Evolutionary conservation across 306 rosid genomes (phyloP).

Genomic region (Prunus persica): Prunus_persica_NCBIv2 NC_034012.1:397001-397500

Average conservation of each 20-base stretch:
- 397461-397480: constrained; percentile 59
- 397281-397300: constrained; percentile 85
- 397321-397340: constrained; percentile 80
- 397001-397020: constrained; percentile 55
- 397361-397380: constrained; percentile 71
- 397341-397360: constrained; percentile 70
- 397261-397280: constrained; percentile 79
- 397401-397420: constrained; percentile 62
- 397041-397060: constrained; percentile 64
- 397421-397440: constrained; percentile 82
- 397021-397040: constrained; percentile 44
- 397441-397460: constrained; percentile 67
- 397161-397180: constrained; percentile 44
- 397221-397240: constrained; percentile 44
- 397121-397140: constrained; percentile 31
- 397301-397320: constrained; percentile 92
- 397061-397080: constrained; percentile 67
- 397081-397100: constrained; percentile 55
- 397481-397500: constrained; percentile 68
- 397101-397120: constrained; percentile 38
- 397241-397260: constrained; percentile 72
- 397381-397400: constrained; percentile 68
- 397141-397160: constrained; percentile 38
- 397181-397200: constrained; percentile 58
- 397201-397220: constrained; percentile 40